phyloP scores from a whole-genome alignment of 208 protist genomes.

The Wallacemonas collosoma region DNA sequence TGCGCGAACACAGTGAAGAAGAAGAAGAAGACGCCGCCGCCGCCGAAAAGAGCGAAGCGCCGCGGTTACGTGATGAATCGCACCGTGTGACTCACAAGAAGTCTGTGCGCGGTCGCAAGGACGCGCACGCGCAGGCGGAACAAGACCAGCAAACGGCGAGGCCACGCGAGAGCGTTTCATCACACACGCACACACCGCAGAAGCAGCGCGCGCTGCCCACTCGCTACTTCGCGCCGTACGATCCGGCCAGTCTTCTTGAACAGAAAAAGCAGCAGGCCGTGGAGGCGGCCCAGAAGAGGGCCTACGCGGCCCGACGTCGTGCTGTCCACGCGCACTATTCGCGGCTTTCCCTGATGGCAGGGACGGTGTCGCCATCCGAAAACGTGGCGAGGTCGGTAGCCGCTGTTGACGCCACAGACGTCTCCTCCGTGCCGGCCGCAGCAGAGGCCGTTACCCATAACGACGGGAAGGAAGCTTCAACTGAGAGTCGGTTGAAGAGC shows the following conservation, averaged over 20 bases:
- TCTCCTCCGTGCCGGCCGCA: no score
- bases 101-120: no score
- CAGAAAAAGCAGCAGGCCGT: not conserved
- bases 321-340: conserved; percentile 8
- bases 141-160: no score
- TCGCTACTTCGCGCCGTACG: conserved; percentile 5
- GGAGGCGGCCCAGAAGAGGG: not conserved
- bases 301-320: conserved; percentile 7
- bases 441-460: no score
- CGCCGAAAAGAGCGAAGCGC: no score
- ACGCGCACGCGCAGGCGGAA: no score
- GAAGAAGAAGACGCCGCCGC: not conserved
- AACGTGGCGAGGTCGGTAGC: not conserved
- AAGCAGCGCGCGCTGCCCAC: not conserved
- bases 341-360: not conserved
- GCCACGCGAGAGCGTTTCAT: no score
- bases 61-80: no score
- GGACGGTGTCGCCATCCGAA: not conserved
- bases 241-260: conserved; percentile 5
- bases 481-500: no score
- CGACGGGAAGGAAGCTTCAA: no score
- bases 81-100: no score
- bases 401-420: no score
- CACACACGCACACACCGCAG: not conserved
- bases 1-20: not conserved